phyloP scores from a whole-genome alignment of 2,329 filamentous ascomycete species.

The Microascus cirrosus region DNA sequence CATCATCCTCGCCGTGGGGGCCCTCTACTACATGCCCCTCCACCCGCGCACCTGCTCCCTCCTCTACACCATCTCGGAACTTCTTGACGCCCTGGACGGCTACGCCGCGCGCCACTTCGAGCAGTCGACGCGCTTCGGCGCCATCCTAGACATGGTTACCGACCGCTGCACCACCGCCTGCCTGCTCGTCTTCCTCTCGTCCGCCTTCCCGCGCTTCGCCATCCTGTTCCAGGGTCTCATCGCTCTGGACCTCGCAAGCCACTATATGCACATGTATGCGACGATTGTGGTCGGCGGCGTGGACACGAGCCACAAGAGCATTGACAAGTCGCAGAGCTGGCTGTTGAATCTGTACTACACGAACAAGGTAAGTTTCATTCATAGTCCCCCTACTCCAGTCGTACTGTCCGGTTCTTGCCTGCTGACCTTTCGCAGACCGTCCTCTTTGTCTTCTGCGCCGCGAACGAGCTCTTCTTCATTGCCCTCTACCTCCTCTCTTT shows the following conservation, averaged over 20 bases:
- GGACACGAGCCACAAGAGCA: conserved; percentile 80
- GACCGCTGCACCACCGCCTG: conserved; percentile 96
- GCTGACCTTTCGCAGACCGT: conserved; percentile 50
- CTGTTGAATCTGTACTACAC: conserved; percentile 93
- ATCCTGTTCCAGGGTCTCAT: conserved; percentile 93
- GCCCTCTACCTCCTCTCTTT: conserved; percentile 96
- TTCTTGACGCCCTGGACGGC: conserved; percentile 91
- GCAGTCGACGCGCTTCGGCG: conserved; percentile 91
- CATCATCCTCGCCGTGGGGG: conserved; percentile 74
- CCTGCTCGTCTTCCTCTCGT: conserved; percentile 85
- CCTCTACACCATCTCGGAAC: conserved; percentile 85
- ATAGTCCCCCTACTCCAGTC: not conserved
- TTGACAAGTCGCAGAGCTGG: conserved; percentile 79
- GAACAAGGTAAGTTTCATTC: conserved; percentile 61
- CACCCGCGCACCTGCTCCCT: conserved; percentile 92
- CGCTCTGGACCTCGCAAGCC: conserved; percentile 83
- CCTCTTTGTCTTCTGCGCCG: conserved; percentile 76
- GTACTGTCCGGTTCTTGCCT: not conserved
- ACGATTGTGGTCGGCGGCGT: conserved; percentile 79
- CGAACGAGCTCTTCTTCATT: conserved; percentile 98
- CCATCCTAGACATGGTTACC: conserved; percentile 97
- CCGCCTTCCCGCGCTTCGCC: conserved; percentile 87
- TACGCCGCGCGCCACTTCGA: conserved; percentile 71
- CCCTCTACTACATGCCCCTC: conserved; percentile 97
- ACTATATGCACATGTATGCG: conserved; percentile 99